Conservation (phyloP, 83 land plant species). For the Diphasiastrum complanatum region DNA sequence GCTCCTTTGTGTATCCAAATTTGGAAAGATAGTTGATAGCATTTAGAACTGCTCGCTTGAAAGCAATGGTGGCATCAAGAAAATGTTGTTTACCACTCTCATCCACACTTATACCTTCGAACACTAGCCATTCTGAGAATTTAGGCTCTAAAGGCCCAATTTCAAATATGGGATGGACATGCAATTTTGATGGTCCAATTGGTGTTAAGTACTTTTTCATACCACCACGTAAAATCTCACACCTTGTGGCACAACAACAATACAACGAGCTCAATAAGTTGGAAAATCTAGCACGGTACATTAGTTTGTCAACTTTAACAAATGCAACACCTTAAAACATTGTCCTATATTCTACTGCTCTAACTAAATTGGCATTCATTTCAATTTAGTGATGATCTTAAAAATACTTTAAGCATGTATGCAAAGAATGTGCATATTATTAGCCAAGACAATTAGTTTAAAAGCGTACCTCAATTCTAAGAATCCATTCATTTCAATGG, state of each 20-base stretch:
- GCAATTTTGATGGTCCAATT: conserved; percentile 84
- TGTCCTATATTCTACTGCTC: too few species aligned
- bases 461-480: conserved; percentile 69
- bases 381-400: too few species aligned
- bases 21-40: conserved; percentile 77
- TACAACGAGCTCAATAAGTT: neutral
- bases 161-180: conserved; percentile 88
- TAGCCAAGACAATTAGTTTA: too few species aligned
- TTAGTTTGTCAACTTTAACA: neutral
- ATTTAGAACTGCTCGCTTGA: conserved; percentile 86
- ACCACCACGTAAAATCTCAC: conserved; percentile 78
- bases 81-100: conserved; percentile 82
- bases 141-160: conserved; percentile 87
- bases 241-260: conserved; percentile 29
- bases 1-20: conserved; percentile 85
- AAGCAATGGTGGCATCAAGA: conserved; percentile 83
- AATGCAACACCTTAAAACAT: neutral
- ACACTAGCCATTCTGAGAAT: conserved; percentile 85
- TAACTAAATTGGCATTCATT: too few species aligned
- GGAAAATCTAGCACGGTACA: neutral
- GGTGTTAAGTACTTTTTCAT: conserved; percentile 86
- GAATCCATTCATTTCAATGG: conserved; percentile 95
- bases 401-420: too few species aligned
- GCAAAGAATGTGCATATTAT: too few species aligned
- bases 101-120: conserved; percentile 89